Evolutionary conservation across 345 rosid species (phyloP), one percentile per base, ranked within the genome.

Genomic region (Bruguiera gymnorhiza): DNA sequence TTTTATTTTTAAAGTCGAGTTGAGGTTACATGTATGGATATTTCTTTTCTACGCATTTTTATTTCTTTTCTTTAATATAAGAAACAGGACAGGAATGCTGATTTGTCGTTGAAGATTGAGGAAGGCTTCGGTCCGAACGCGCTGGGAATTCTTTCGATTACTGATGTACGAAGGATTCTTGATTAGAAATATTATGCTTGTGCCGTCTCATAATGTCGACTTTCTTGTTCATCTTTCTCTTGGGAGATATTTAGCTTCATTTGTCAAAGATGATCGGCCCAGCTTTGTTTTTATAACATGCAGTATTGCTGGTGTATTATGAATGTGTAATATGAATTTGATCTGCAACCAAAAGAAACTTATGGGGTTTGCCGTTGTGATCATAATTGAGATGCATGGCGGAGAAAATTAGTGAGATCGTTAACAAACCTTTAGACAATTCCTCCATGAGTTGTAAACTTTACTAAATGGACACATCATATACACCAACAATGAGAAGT

Each of bases 41-140:
- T 24, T 50, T 10, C 31, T 53, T 24, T 27, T 24, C 9, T 54
- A 53, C 13, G 15, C 37, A 16, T 6, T 23, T 43, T 16, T 56
- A 10, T 3, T n/a, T 55, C 54, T 32, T 62, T 54, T 56, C 2
- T 37, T 21, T 16, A 11, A 10, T 7, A 0, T 13, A 50, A 74
- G 73, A 26, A 70, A 75, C 71, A 88, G 97, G 93, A 94, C 76
- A 84, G 65, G 75, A 62, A 69, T 52, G 75, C 78, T 61, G 90
- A 89, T 74, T 79, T 91, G 70, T 88, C 97, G 18, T 48, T 11
- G 68, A 88, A 85, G 85, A 94, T 94, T 69, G 93, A 86, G 76
- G 73, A 85, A 78, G 98, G 93, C 37, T 87, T 94, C 60, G 97
- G 98, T 82, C 89, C 93, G 19, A 81, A 84, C 53, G 98, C 95